Base-by-base conservation (phyloP, 192 early-diverging fungal species). In the Allomyces arbusculus region DNA sequence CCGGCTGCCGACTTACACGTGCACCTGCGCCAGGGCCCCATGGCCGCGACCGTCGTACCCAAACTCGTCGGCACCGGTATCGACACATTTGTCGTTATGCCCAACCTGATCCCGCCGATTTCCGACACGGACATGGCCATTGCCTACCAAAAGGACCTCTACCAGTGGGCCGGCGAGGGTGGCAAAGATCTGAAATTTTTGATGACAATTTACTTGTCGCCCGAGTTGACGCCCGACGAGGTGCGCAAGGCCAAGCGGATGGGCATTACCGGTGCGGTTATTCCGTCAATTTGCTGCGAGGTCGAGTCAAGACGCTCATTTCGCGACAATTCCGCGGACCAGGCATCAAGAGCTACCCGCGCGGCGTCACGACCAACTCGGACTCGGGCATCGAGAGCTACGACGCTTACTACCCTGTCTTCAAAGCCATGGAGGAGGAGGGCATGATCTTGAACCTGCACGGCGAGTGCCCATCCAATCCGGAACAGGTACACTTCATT, bases 331-430 rank as follows among this genome's bases (percentile, higher is more conserved):
- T 40, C 33, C 33, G 33, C 33, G 33, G 33, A 40, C 33, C 33
- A 40, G 33, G 89, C 62, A 91, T 95, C 28, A 94, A 93, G 72
- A 88, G 89, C 44, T 95, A 94, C 72, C 91, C 92, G 24, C 84
- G 91, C 28, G 94, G 94, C 26, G 95, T 99, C 16, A 99, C 95
- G 0, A 99, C 95, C 55, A 96, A 99, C 84, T 89, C 87, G 68
- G 94, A 96, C 66, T 82, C 84, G 64, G 95, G 95, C 58, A 94
- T 99, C 63, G 91, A 94, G 72, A 82, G 77, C 70, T 92, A 92
- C 72, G 72, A 75, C 22, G 66, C 73, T 12, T 99, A 95, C 76
- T 99, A 99, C 69, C 82, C 81, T 61, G 88, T 96, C 20, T 99
- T 99, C 78, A 68, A 82, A 64, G 91, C 92, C 4, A 99, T 99